These are phyloP conservation scores for Aspergillus conjunctus DNA, from an alignment of 495 filamentous ascomycete genomes.

Conservation along the genomic window DNA sequence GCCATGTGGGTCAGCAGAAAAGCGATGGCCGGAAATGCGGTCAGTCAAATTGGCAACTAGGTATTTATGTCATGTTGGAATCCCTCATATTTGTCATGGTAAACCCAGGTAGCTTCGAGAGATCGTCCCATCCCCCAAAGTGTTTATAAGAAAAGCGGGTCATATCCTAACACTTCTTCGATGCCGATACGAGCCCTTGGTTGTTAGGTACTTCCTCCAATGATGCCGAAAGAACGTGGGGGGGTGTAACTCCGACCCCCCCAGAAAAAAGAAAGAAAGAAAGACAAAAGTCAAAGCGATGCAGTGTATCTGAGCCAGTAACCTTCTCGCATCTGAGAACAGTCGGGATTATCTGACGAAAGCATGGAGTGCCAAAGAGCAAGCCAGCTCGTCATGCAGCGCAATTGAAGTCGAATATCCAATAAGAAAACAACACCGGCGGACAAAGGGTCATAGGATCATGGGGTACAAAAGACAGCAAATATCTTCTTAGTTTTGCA, in stretches of 20 bases:
- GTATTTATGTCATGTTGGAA: constrained; percentile 6
- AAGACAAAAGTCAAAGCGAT: neutral
- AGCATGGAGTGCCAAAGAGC: too few relatives aligned
- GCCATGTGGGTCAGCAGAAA: constrained; percentile 16
- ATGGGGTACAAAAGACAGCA: neutral
- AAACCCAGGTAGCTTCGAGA: neutral
- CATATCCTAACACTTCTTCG: neutral
- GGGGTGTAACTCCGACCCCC: neutral
- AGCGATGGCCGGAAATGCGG: constrained; percentile 9
- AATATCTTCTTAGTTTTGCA: constrained; percentile 2
- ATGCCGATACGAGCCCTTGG: neutral
- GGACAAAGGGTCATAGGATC: constrained; percentile 12
- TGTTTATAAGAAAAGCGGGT: neutral
- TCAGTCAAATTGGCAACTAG: constrained; percentile 8
- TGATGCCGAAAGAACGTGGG: neutral
- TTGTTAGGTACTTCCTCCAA: neutral
- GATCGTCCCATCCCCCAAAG: neutral
- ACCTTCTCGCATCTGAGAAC: too few relatives aligned
- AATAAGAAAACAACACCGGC: constrained; percentile 4
- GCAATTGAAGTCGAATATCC: constrained; percentile 1
- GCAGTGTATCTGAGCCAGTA: neutral
- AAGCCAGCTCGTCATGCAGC: constrained; percentile 7
- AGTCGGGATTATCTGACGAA: too few relatives aligned
- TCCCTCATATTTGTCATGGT: constrained; percentile 5
- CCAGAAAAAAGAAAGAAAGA: neutral